These are phyloP conservation scores for Russula sp. DNA, from an alignment of 768 basidiomycete genomes.

Conservation along the genomic window DNA sequence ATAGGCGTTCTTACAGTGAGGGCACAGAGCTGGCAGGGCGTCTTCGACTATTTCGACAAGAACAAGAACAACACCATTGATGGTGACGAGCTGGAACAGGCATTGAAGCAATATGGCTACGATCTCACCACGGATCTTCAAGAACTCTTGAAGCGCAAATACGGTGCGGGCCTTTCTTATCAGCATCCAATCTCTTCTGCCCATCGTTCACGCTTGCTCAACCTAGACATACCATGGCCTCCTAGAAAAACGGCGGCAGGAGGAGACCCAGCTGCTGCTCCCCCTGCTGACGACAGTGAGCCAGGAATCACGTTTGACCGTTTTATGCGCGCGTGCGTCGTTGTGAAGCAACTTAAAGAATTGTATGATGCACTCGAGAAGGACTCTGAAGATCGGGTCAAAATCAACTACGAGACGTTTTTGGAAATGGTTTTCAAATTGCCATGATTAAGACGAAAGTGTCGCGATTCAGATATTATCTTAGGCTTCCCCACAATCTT, in stretches of 20 bases:
- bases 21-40: constrained; percentile 72
- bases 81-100: constrained; percentile 59
- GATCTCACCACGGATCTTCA: constrained; percentile 66
- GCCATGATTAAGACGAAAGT: constrained; percentile 43
- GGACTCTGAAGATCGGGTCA: constrained; percentile 62
- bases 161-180: constrained; percentile 45
- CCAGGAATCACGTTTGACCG: constrained; percentile 79
- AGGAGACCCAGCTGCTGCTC: constrained; percentile 36
- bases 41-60: constrained; percentile 78
- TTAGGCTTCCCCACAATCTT: no score
- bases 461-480: no score
- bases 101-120: constrained; percentile 77
- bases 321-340: constrained; percentile 83
- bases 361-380: constrained; percentile 63
- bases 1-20: background rate
- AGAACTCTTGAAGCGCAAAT: constrained; percentile 72
- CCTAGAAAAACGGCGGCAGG: constrained; percentile 31
- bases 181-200: background rate
- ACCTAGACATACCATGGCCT: constrained; percentile 48
- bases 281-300: constrained; percentile 14
- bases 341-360: constrained; percentile 74
- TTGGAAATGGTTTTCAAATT: constrained; percentile 64
- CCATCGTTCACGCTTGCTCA: background rate
- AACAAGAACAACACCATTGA: constrained; percentile 82
- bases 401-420: constrained; percentile 70